A percentile compares a stretch with the other conserved stretches of the same genome.
Evolutionary conservation across 805 yeast genomes (phyloP).

Genomic region (Pichia occidentalis): DNA sequence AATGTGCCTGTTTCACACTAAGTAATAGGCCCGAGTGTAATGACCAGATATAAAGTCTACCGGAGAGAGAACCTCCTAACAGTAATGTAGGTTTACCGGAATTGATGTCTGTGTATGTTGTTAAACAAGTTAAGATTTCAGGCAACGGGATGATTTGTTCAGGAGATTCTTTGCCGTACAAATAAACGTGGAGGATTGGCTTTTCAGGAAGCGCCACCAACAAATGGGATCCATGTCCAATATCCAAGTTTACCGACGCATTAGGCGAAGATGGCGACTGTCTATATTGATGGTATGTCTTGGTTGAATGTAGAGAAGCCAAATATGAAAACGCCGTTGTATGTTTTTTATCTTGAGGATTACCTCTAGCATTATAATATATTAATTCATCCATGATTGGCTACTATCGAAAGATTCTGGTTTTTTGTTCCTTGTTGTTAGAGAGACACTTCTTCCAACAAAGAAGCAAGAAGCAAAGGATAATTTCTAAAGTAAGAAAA

Average conservation of each 20-base stretch:
- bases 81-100: slow-evolving; percentile 41
- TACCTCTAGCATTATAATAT: slow-evolving; percentile 41
- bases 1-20: slow-evolving; percentile 74
- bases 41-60: slow-evolving; percentile 83
- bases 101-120: slow-evolving; percentile 20
- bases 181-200: slow-evolving; percentile 69
- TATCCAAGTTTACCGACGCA: slow-evolving; percentile 43
- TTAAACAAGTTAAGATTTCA: slow-evolving; percentile 59
- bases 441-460: too few relatives aligned
- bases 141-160: slow-evolving; percentile 83
- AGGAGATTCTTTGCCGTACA: slow-evolving; percentile 61
- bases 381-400: slow-evolving; percentile 42
- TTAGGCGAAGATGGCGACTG: slow-evolving; percentile 42
- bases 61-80: slow-evolving; percentile 69
- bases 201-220: slow-evolving; percentile 63
- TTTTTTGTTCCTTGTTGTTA: too few relatives aligned
- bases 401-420: too few relatives aligned
- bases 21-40: slow-evolving; percentile 67
- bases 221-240: slow-evolving; percentile 43
- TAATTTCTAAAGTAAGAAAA: not conserved
- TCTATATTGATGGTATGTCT: slow-evolving; percentile 44
- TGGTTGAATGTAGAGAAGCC: slow-evolving; percentile 41
- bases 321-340: slow-evolving; percentile 32
- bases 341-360: slow-evolving; percentile 34
- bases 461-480: too few relatives aligned